Base-by-base conservation (phyloP, 345 rosid species). In the Odontarrhena argentea region DNA sequence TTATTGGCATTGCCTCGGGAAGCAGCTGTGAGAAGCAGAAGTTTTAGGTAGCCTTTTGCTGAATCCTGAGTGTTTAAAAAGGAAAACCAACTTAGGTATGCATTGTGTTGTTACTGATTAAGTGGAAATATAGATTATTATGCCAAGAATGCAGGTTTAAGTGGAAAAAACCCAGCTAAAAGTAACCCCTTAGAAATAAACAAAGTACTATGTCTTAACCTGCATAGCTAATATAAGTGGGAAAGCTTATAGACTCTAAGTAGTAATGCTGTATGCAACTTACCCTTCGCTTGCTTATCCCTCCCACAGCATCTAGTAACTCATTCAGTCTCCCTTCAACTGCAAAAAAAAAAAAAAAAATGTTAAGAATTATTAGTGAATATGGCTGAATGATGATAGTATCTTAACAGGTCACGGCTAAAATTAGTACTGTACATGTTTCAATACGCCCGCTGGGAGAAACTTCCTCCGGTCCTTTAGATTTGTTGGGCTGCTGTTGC, bases 281-380 rank as follows among this genome's bases (percentile, higher is more conserved):
- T 79, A 92, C 97, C 80, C 85, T 94, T 64, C 87, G 81, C 78
- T 88, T 87, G 85, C 88, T 88, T 45, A 94, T 86, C 49, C 99
- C 99, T 72, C 99, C 97, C 50, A 78, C 93, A 61, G 61, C 79
- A 83, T 91, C 99, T 82, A 94, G 87, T 82, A 94, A 74, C 72
- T 94, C 99, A 68, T 91, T 94, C 44, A 94, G 84, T 80, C 91
- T 94, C 83, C 83, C 99, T 70, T 91, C 89, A 76, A 94, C 99
- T 94, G 93, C 78, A 77, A 54, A 53, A 18, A 18, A 18, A 18
- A 18, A 18, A 0, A 18, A 18, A 18, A 18, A 61, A 45, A 5
- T 67, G 35, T 28, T 13, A 63, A 18, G 38, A 28, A 53, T 25
- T 10, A 60, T 53, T 74, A 66, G 50, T 7, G 11, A 53, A 25